Evolutionary conservation across 2,329 filamentous ascomycete genomes (phyloP), one percentile per base, ranked within the genome.

Genomic region (Microdochium bolleyi): DNA sequence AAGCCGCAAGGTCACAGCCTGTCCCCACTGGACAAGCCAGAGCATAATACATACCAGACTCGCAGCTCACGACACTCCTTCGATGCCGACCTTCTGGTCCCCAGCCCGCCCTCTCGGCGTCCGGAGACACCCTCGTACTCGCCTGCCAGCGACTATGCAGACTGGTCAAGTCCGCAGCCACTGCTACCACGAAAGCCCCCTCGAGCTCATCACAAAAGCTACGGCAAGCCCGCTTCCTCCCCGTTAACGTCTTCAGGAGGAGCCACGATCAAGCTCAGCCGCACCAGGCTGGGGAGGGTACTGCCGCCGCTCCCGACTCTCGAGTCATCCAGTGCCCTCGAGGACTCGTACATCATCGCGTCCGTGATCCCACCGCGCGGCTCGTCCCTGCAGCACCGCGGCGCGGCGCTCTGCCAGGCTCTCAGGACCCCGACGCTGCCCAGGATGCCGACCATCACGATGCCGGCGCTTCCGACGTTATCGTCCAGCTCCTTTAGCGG

Each of bases 331-430:
- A 37, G 41, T 37, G 49, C n/a, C 41, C 34, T 44, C 49, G n/a
- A 8, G 51, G 34, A 19, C 50, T 32, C 21, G 11, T 16, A 52
- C 32, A 51, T 50, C 10, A 54, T 52, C 13, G 57, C 54, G 3
- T 58, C 58, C 7, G 11, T 51, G 9, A 61, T 62, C 34, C 58
- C 60, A 16, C 57, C 59, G 1, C 60, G 60, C 3, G 48, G 37
- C 51, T 62, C 60, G 0, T 62, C 60, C 1, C 56, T 61, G 2
- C 58, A 55, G 4, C 27, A 30, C 3, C 41, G 37, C 16, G 51
- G 57, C 27, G 5, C 34, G 11, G 55, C 56, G 10, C 48, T 59
- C 16, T 48, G 48, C 3, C 24, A 34, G 24, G 53, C 57, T 3
- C 24, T 58, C 9, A 53, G 56, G 7, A 24, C 56, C 13, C 52